These are phyloP conservation scores for Petrea volubilis DNA, from an alignment of 257 asterid genomes.

Conservation along the genomic window DNA sequence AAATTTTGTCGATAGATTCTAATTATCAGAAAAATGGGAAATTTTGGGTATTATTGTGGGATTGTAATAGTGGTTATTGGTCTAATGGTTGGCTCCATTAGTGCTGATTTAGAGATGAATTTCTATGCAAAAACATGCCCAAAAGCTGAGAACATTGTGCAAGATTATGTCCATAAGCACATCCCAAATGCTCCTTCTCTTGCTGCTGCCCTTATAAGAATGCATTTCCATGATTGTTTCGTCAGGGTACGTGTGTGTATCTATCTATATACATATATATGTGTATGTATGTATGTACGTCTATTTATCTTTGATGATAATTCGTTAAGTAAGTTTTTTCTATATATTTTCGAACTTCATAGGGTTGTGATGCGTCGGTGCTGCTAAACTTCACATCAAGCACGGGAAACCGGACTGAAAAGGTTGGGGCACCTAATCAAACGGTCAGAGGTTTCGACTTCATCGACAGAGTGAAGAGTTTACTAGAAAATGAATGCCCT, in stretches of 20 bases:
- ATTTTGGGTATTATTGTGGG: background rate
- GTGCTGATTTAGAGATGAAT: slow-evolving; percentile 40
- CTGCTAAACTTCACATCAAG: slow-evolving; percentile 29
- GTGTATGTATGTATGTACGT: too few species aligned
- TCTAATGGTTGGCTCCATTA: background rate
- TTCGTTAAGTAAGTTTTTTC: too few species aligned
- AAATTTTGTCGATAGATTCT: too few species aligned
- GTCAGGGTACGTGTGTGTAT: slow-evolving; percentile 26
- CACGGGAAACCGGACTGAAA: slow-evolving; percentile 34
- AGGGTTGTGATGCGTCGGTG: slow-evolving; percentile 40
- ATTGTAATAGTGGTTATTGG: slow-evolving; percentile 11
- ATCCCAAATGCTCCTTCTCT: slow-evolving; percentile 51
- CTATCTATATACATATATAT: background rate
- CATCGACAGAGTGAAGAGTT: slow-evolving; percentile 31
- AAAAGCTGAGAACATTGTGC: slow-evolving; percentile 49
- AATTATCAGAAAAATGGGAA: slow-evolving; percentile 18
- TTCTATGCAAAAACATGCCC: slow-evolving; percentile 49
- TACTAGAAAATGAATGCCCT: slow-evolving; percentile 33
- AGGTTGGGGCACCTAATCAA: slow-evolving; percentile 25
- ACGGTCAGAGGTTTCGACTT: slow-evolving; percentile 36
- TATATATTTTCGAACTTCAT: too few species aligned
- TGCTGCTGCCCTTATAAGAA: slow-evolving; percentile 44
- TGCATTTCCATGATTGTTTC: slow-evolving; percentile 44
- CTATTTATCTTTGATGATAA: too few species aligned
- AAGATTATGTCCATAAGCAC: slow-evolving; percentile 34